A percentile compares a stretch with the other conserved stretches of the same genome.
phyloP scores from a whole-genome alignment of 495 filamentous ascomycete genomes.

The Beverwykella pulmonaria region DNA sequence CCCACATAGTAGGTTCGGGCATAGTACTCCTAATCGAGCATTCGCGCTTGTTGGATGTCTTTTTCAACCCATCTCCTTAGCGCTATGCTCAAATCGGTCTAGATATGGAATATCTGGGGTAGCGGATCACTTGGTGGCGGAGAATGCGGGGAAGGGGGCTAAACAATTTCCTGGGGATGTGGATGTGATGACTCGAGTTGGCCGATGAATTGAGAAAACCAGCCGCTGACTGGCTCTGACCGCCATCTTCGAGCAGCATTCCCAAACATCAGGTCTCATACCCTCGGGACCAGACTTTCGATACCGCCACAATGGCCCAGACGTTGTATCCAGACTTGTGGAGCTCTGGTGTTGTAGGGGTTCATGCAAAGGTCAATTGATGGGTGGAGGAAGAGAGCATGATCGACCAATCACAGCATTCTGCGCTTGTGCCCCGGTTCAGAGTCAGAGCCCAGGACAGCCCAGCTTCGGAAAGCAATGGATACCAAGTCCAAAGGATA shows the following conservation, averaged over 20 bases:
- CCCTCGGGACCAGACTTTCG: conserved; percentile 4
- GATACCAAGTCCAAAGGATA: background rate
- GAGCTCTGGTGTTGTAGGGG: background rate
- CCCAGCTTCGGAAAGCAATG: background rate
- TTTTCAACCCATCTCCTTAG: background rate
- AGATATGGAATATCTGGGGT: conserved; percentile 9
- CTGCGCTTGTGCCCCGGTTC: background rate
- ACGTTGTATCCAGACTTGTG: background rate
- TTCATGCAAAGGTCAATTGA: background rate
- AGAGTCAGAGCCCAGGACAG: background rate
- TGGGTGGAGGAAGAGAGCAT: background rate
- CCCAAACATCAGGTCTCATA: background rate
- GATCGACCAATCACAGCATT: background rate
- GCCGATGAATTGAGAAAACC: background rate
- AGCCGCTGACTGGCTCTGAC: background rate
- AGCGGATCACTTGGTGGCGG: background rate
- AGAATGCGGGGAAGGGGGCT: conserved; percentile 22
- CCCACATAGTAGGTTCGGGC: background rate
- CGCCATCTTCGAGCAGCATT: background rate
- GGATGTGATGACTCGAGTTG: conserved; percentile 21
- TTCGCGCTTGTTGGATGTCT: background rate
- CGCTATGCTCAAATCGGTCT: background rate
- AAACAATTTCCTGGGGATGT: background rate
- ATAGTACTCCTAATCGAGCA: background rate
- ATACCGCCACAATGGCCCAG: conserved; percentile 12